Evolutionary conservation across 192 early-diverging fungal species (phyloP).

Genomic region (Coemansia sp.): DNA sequence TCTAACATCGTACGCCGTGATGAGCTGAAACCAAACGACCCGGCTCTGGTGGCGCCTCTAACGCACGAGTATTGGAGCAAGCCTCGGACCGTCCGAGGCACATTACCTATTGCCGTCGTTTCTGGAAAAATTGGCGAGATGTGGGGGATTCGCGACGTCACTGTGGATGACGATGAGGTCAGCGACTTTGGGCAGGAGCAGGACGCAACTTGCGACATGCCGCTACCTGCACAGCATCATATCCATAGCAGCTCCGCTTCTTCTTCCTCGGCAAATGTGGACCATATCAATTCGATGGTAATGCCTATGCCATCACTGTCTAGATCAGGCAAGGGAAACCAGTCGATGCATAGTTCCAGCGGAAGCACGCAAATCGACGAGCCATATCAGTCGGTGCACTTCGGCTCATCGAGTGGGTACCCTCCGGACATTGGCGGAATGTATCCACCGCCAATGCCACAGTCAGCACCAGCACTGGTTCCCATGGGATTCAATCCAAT

Average conservation of each 20-base stretch:
- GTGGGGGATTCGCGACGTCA: slow-evolving; percentile 31
- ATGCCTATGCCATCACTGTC: neutral
- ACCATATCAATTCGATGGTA: neutral
- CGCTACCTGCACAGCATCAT: neutral
- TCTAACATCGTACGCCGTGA: slow-evolving; percentile 44
- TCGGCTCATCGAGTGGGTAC: too few relatives aligned
- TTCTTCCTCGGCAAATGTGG: too few relatives aligned
- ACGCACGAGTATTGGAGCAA: neutral
- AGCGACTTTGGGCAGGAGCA: neutral
- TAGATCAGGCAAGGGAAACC: too few relatives aligned
- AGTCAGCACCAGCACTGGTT: too few relatives aligned
- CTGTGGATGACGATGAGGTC: slow-evolving; percentile 12
- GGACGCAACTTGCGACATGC: neutral
- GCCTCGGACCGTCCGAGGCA: slow-evolving; percentile 20
- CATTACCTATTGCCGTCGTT: slow-evolving; percentile 35
- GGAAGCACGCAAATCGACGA: too few relatives aligned
- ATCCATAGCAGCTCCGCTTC: neutral
- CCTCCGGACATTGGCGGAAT: too few relatives aligned
- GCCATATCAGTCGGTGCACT: too few relatives aligned
- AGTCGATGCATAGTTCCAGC: too few relatives aligned
- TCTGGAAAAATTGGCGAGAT: slow-evolving; percentile 20
- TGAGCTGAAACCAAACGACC: slow-evolving; percentile 3
- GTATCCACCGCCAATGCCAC: too few relatives aligned
- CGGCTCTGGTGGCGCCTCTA: neutral
- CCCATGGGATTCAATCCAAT: too few relatives aligned